Evolutionary conservation across 192 early-diverging fungal genomes (phyloP), one percentile per base, ranked within the genome.

Genomic region (Gonapodya sp.): DNA sequence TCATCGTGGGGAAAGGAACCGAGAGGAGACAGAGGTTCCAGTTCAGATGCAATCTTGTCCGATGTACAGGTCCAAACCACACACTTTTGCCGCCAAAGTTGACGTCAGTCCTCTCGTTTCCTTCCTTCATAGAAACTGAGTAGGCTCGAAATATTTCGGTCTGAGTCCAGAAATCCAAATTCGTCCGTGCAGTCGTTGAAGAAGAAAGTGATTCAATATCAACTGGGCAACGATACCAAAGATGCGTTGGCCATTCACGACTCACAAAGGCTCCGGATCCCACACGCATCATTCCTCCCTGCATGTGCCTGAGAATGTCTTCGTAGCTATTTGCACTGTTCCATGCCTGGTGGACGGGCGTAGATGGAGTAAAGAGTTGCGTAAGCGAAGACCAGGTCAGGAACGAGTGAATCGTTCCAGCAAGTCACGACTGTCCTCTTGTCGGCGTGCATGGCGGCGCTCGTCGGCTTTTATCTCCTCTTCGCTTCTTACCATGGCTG

Each of bases 71-170:
- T 30, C n/a, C 32, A n/a, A 73, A 0, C 8, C 36, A 75, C 85
- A 73, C 88, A 95, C 94, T 93, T 83, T 95, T 95, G 73, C 94
- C 94, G 36, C 94, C 93, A 78, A 88, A 92, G 79, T 93, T 93
- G 0, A 93, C 87, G 37, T 92, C 93, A 24, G 90, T 88, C 79
- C 92, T 84, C 72, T 93, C 93, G 80, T 90, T 92, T 18, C 92
- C 91, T 83, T 85, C 87, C 91, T 94, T 91, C 87, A 89, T 87
- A 24, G 89, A 89, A 1, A 94, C 88, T 46, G 94, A 91, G 82
- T 90, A 95, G 18, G 75, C 75, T 34, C 75, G 18, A 34, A 77
- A 34, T 33, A 77, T 77, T 33, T 77, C 75, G 2, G 18, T 34
- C 75, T 77, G 75, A 16, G 8, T 64, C 46, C 8, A 77, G 34